A percentile compares a stretch with the other conserved stretches of the same genome.
Conservation (phyloP, 2,329 filamentous ascomycete genomes). For the Helminthosporium solani region DNA sequence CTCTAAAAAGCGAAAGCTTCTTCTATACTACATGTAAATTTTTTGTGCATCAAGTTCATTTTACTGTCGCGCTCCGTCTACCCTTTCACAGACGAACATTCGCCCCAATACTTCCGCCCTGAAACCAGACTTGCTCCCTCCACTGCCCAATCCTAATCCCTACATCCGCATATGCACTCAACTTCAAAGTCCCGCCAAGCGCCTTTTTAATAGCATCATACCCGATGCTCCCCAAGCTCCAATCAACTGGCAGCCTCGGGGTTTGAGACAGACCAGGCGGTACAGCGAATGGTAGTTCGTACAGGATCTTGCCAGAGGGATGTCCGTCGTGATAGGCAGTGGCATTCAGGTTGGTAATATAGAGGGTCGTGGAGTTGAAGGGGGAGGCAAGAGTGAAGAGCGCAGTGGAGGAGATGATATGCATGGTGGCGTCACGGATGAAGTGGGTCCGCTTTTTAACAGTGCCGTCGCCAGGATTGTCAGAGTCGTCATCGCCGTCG, state of each 20-base stretch:
- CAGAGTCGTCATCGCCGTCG: slow-evolving; percentile 29
- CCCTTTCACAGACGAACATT: slow-evolving; percentile 44
- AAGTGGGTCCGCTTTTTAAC: slow-evolving; percentile 60
- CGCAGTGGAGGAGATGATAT: slow-evolving; percentile 82
- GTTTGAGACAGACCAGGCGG: slow-evolving; percentile 72
- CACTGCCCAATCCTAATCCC: slow-evolving; percentile 74
- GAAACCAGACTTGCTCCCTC: slow-evolving; percentile 61
- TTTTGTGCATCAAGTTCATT: no score
- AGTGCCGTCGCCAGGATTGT: slow-evolving; percentile 45
- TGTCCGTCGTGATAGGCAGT: slow-evolving; percentile 83
- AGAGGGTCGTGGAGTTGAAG: slow-evolving; percentile 68
- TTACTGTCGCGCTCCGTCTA: no score
- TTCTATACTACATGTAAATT: no score
- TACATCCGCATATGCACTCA: slow-evolving; percentile 77
- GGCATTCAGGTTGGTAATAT: slow-evolving; percentile 77
- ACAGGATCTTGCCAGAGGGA: slow-evolving; percentile 73
- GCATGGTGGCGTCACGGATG: slow-evolving; percentile 80
- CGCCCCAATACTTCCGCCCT: slow-evolving; percentile 50
- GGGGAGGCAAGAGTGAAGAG: slow-evolving; percentile 82
- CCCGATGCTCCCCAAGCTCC: slow-evolving; percentile 74
- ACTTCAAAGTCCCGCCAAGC: slow-evolving; percentile 73
- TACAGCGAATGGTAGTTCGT: slow-evolving; percentile 72
- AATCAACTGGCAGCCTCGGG: slow-evolving; percentile 78
- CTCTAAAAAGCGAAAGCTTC: no score
- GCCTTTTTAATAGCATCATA: slow-evolving; percentile 80